phyloP scores from a whole-genome alignment of 768 basidiomycete species.

The Lactarius sanguifluus region DNA sequence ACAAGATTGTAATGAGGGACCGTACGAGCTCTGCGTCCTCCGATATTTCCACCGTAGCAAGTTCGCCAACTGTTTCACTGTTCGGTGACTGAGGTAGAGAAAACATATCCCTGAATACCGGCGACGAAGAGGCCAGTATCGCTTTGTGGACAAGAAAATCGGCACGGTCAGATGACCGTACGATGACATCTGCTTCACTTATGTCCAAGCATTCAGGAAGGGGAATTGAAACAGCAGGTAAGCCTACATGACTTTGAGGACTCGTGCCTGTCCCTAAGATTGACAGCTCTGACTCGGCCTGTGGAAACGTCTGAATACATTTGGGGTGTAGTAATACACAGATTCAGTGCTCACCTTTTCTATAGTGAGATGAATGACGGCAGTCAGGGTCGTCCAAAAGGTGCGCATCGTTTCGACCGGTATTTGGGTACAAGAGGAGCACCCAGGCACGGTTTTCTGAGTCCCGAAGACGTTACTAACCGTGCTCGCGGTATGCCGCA shows the following conservation, averaged over 20 bases:
- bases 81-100: slow-evolving; percentile 33
- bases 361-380: background rate
- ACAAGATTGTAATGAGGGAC: slow-evolving; percentile 21
- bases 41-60: slow-evolving; percentile 22
- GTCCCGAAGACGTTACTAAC: background rate
- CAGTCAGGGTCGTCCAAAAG: background rate
- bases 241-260: background rate
- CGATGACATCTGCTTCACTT: background rate
- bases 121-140: slow-evolving; percentile 33
- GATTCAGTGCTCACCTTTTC: background rate
- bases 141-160: background rate
- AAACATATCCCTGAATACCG: slow-evolving; percentile 39
- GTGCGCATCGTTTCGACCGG: background rate
- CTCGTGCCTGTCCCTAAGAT: background rate
- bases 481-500: background rate
- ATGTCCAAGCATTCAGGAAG: slow-evolving; percentile 17
- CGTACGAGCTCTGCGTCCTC: slow-evolving; percentile 27
- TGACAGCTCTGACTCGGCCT: background rate
- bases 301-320: background rate
- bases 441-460: background rate
- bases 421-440: background rate
- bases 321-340: background rate
- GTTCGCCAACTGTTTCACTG: background rate
- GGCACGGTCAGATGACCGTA: background rate
- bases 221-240: slow-evolving; percentile 31